phyloP scores from a whole-genome alignment of 1,284 basidiomycete species.

The Ustilago shanxiensis region DNA sequence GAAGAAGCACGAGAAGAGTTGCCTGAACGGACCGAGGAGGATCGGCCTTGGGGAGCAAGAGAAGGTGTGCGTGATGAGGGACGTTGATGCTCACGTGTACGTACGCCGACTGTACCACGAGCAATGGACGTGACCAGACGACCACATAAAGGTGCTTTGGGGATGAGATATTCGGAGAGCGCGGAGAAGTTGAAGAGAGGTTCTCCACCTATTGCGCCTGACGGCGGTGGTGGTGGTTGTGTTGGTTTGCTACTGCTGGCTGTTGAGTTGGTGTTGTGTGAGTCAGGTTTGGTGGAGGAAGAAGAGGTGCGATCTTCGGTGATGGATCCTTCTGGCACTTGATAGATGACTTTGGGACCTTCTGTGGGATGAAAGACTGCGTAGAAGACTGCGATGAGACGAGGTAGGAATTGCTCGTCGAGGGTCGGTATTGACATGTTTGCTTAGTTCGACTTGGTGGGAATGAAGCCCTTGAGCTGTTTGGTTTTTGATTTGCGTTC shows the following conservation, averaged over 20 bases:
- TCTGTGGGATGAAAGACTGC: constrained; percentile 84
- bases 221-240: constrained; percentile 3
- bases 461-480: too few relatives aligned
- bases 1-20: constrained; percentile 29
- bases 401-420: constrained; percentile 70
- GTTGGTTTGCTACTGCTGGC: constrained; percentile 10
- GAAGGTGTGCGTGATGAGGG: constrained; percentile 21
- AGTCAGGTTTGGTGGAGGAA: constrained; percentile 8
- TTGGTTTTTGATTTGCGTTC: too few relatives aligned
- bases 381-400: constrained; percentile 87
- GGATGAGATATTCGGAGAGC: constrained; percentile 94
- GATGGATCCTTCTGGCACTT: constrained; percentile 82
- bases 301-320: constrained; percentile 25
- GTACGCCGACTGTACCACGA: constrained; percentile 21
- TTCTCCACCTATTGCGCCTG: constrained; percentile 25
- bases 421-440: constrained; percentile 47
- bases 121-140: constrained; percentile 79
- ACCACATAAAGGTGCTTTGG: constrained; percentile 86
- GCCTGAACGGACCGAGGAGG: constrained; percentile 22
- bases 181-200: constrained; percentile 89
- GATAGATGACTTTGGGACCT: constrained; percentile 87
- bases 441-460: too few relatives aligned
- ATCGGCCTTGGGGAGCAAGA: constrained; percentile 4
- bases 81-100: constrained; percentile 4
- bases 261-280: constrained; percentile 5